Conservation (phyloP, 495 filamentous ascomycete genomes). For the Podospora pseudocomata region DNA sequence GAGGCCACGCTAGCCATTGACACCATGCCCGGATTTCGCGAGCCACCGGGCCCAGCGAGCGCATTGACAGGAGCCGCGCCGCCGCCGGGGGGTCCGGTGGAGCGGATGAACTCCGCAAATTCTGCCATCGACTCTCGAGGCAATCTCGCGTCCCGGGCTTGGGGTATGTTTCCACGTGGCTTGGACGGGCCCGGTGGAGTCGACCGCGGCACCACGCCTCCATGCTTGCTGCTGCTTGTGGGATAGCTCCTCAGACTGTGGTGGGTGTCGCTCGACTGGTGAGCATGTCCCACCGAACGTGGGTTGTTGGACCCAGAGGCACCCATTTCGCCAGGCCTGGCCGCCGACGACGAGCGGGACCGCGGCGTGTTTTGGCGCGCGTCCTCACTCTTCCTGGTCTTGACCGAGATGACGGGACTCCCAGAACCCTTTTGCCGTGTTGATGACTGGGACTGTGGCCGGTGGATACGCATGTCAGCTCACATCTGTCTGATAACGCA, state of each 20-base stretch:
- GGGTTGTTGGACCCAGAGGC: conserved; percentile 36
- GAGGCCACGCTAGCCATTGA: conserved; percentile 31
- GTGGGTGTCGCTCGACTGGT: conserved; percentile 36
- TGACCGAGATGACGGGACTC: conserved; percentile 36
- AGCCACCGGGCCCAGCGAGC: conserved; percentile 7
- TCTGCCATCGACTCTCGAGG: conserved; percentile 64
- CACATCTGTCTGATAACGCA: not conserved
- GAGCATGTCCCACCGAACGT: conserved; percentile 37
- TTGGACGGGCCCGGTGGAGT: conserved; percentile 30
- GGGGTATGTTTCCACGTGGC: conserved; percentile 37
- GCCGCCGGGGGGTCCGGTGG: conserved; percentile 63
- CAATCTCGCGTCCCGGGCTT: conserved; percentile 65
- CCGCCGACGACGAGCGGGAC: conserved; percentile 41
- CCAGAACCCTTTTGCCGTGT: conserved; percentile 31
- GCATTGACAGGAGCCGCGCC: conserved; percentile 21
- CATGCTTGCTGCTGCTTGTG: conserved; percentile 11
- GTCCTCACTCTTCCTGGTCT: conserved; percentile 44
- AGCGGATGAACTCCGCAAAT: conserved; percentile 81
- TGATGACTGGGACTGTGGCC: conserved; percentile 24
- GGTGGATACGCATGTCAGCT: conserved; percentile 22
- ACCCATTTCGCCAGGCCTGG: conserved; percentile 30
- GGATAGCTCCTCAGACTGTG: conserved; percentile 18
- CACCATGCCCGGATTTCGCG: conserved; percentile 28
- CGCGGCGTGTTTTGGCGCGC: conserved; percentile 29
- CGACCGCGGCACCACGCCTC: conserved; percentile 28